These are phyloP conservation scores for Amyloporia xantha DNA, from an alignment of 768 basidiomycete species.

Conservation along the genomic window DNA sequence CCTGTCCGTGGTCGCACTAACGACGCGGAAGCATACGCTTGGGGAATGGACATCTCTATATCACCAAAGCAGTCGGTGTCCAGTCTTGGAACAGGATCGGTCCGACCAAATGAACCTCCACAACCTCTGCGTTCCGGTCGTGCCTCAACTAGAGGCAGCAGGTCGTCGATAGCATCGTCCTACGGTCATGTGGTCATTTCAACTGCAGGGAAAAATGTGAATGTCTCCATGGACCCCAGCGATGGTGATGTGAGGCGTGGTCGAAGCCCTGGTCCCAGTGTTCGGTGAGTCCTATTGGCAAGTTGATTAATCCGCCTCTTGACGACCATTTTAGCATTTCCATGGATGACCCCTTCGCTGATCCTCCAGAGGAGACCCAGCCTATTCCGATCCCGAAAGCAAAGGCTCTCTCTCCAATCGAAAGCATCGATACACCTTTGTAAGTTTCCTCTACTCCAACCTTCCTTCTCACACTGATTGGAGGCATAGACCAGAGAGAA, in stretches of 20 bases:
- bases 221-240: slow-evolving; percentile 13
- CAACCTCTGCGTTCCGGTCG: slow-evolving; percentile 3
- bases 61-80: slow-evolving; percentile 8
- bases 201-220: slow-evolving; percentile 9
- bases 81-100: slow-evolving; percentile 7
- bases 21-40: slow-evolving; percentile 17
- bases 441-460: slow-evolving; percentile 19
- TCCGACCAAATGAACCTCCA: slow-evolving; percentile 1
- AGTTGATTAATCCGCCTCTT: not conserved
- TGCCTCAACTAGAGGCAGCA: slow-evolving; percentile 17
- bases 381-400: slow-evolving; percentile 2
- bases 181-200: slow-evolving; percentile 17
- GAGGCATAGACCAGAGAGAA: too few relatives aligned
- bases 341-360: slow-evolving; percentile 23
- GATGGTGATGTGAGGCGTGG: slow-evolving; percentile 16
- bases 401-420: slow-evolving; percentile 20
- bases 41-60: slow-evolving; percentile 15
- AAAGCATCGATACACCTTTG: slow-evolving; percentile 27
- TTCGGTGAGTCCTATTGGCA: slow-evolving; percentile 15
- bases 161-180: slow-evolving; percentile 22
- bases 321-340: not conserved
- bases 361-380: slow-evolving; percentile 13
- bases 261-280: slow-evolving; percentile 17
- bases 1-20: slow-evolving; percentile 16
- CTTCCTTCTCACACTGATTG: too few relatives aligned